Evolutionary conservation across 352 stramenopile species (phyloP).

Genomic region (Phytophthora quininea): DNA sequence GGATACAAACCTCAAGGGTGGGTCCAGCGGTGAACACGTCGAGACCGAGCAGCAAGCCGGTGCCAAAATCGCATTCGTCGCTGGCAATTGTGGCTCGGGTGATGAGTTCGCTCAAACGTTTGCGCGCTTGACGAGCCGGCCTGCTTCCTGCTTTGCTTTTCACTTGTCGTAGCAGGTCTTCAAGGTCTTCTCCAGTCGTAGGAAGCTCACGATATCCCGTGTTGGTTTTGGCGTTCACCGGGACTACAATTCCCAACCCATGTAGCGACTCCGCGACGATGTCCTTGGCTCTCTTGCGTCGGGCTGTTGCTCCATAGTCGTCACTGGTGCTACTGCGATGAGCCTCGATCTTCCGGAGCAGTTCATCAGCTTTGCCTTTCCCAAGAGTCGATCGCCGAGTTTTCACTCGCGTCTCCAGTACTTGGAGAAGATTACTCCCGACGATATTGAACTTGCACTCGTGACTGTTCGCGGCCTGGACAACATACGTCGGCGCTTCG

Average conservation of each 20-base stretch:
- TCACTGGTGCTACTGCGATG: conserved; percentile 8
- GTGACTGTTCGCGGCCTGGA: conserved; percentile 32
- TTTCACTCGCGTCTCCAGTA: conserved; percentile 35
- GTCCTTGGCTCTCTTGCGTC: conserved; percentile 37
- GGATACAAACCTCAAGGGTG: conserved; percentile 40
- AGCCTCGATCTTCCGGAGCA: conserved; percentile 22
- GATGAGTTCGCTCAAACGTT: conserved; percentile 56
- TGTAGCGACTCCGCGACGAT: conserved; percentile 43
- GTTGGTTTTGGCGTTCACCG: conserved; percentile 52
- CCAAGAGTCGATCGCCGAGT: conserved; percentile 17
- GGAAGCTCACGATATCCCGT: conserved; percentile 64
- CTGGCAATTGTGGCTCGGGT: conserved; percentile 70
- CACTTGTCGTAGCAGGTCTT: conserved; percentile 38
- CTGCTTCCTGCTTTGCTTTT: conserved; percentile 22
- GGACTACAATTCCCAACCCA: conserved; percentile 59
- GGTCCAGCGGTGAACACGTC: conserved; percentile 58
- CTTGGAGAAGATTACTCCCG: conserved; percentile 43
- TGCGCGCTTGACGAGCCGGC: conserved; percentile 18
- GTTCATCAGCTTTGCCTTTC: conserved; percentile 6
- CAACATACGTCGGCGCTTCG: conserved; percentile 47
- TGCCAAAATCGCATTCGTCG: conserved; percentile 79
- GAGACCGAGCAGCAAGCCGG: conserved; percentile 60
- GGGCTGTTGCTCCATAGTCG: conserved; percentile 20
- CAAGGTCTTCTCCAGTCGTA: conserved; percentile 37
- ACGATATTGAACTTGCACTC: conserved; percentile 47